A percentile compares a stretch with the other conserved stretches of the same genome.
phyloP scores from a whole-genome alignment of 495 filamentous ascomycete genomes.

The Podospora pseudopauciseta region DNA sequence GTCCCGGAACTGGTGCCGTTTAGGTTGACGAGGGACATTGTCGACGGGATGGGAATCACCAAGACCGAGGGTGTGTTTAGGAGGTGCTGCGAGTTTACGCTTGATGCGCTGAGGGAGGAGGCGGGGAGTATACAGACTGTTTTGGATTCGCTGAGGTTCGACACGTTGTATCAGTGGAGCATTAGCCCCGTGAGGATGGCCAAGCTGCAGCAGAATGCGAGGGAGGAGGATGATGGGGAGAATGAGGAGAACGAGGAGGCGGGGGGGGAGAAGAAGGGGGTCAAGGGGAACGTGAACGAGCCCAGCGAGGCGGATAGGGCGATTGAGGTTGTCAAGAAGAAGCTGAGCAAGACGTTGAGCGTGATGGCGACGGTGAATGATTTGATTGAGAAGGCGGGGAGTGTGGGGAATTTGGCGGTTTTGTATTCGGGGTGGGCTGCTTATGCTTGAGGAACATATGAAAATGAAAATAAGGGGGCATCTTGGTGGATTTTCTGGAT shows the following conservation, averaged over 20 bases:
- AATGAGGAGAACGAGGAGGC: slow-evolving; percentile 18
- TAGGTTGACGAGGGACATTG: slow-evolving; percentile 88
- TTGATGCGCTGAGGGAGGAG: slow-evolving; percentile 89
- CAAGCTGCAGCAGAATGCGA: slow-evolving; percentile 54
- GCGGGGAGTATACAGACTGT: slow-evolving; percentile 96
- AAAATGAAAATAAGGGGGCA: neutral
- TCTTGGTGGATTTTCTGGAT: no score
- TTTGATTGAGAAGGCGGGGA: slow-evolving; percentile 89
- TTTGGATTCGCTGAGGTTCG: slow-evolving; percentile 90
- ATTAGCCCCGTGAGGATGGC: slow-evolving; percentile 82
- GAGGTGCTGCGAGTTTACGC: slow-evolving; percentile 93
- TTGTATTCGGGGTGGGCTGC: slow-evolving; percentile 64
- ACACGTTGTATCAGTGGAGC: slow-evolving; percentile 93
- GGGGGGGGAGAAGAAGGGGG: slow-evolving; percentile 14
- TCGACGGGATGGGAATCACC: slow-evolving; percentile 95
- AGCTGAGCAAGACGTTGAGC: slow-evolving; percentile 87
- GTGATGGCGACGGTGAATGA: slow-evolving; percentile 95
- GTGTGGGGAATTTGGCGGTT: slow-evolving; percentile 88
- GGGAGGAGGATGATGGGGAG: slow-evolving; percentile 35
- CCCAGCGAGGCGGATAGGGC: slow-evolving; percentile 90
- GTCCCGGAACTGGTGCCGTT: slow-evolving; percentile 96
- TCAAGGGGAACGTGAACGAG: slow-evolving; percentile 57
- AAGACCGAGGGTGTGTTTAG: slow-evolving; percentile 94
- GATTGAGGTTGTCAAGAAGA: slow-evolving; percentile 88
- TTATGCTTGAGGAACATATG: neutral